Base-by-base conservation (phyloP, 2,329 filamentous ascomycete genomes). In the Fusarium nisikadoi region DNA sequence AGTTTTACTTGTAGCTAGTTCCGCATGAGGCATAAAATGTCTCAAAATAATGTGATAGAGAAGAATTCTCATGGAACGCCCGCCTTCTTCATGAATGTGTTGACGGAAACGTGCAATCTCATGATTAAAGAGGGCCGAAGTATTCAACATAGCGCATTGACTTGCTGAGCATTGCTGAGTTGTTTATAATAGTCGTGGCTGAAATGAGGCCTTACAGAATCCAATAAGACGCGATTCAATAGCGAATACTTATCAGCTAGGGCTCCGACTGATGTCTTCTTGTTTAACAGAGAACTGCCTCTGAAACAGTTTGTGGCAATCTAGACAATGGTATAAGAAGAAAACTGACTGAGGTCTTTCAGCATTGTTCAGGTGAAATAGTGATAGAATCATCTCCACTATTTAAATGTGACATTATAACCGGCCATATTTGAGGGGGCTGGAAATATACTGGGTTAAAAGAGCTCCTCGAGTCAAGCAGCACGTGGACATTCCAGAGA, bases 401-500 rank as follows among this genome's bases (percentile, higher is more conserved):
- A 25, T 49, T 27, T 23, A 33, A 53, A 36, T 36, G 41, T 36
- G 31, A 49, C 54, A 19, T 47, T 47, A n/a, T 33, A 47, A 29
- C 41, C 38, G 52, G 6, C 50, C 35, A 43, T 38, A 20, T 25
- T 42, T 12, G 33, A 52, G 38, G 33, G 31, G 66, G 47, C 52
- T 53, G 43, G 52, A 53, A 53, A 39, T 43, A 6, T 12, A 17
- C 31, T 41, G 14, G 43, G 19, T 46, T 27, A 20, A 55, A 45
- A 49, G 41, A 43, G 33, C 12, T n/a, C 19, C 23, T 45, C 29
- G 35, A 52, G 60, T 66, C 55, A 62, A 41, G 38, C 55, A 57
- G 42, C 62, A 68, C 57, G 57, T 58, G 57, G 50, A 33, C 50
- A 70, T 62, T 73, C 65, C 70, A 70, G 31, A 70, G 54, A 46